Evolutionary conservation across 2,329 filamentous ascomycete species (phyloP).

Genomic region (Penicillium sp.): DNA sequence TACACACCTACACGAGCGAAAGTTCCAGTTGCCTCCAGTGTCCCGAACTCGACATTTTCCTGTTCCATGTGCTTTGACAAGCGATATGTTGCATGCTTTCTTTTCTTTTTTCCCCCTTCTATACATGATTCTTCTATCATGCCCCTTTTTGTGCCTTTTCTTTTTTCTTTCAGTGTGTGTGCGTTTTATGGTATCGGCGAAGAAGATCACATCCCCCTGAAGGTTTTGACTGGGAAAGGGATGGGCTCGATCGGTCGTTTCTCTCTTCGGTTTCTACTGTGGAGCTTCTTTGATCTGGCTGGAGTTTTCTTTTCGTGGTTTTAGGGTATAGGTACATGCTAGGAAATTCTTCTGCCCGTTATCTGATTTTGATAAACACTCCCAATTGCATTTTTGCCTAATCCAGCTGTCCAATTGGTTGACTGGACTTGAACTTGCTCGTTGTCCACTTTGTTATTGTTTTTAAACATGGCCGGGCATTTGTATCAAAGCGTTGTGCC

Average conservation of each 20-base stretch:
- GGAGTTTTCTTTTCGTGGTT: slow-evolving; percentile 11
- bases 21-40: not conserved
- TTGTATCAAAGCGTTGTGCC: not conserved
- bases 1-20: not conserved
- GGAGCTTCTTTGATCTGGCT: slow-evolving; percentile 18
- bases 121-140: not conserved
- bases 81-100: slow-evolving; percentile 7
- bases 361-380: not conserved
- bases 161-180: not conserved
- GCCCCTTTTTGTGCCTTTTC: not conserved
- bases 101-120: not conserved
- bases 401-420: not conserved
- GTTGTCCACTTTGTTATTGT: not conserved
- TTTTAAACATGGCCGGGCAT: not conserved
- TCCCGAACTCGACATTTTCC: not conserved
- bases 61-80: slow-evolving; percentile 2
- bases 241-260: slow-evolving; percentile 3
- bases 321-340: not conserved
- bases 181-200: slow-evolving; percentile 4
- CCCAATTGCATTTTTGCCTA: slow-evolving; percentile 5
- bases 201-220: slow-evolving; percentile 7
- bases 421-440: not conserved
- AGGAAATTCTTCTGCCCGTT: not conserved
- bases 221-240: slow-evolving; percentile 4
- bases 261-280: not conserved